A percentile compares a stretch with the other conserved stretches of the same genome.
Conservation (phyloP, 2,329 filamentous ascomycete species). For the Diaporthe humulicola region DNA sequence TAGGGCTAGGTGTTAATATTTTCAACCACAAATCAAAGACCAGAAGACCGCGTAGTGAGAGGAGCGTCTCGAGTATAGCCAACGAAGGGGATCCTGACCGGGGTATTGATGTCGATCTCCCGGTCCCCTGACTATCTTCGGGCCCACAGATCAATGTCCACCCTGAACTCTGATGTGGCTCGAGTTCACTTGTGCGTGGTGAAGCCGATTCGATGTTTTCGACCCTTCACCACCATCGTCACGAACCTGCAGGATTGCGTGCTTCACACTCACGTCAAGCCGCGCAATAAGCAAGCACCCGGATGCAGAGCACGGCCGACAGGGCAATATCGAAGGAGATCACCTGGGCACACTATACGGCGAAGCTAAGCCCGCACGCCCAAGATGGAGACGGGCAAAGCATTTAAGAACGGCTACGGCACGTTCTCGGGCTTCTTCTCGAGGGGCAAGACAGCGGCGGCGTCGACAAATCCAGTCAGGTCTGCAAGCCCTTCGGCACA, state of each 20-base stretch:
- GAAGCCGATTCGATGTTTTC: not conserved
- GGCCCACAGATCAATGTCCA: slow-evolving; percentile 1
- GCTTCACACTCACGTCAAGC: slow-evolving; percentile 17
- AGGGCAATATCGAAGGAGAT: slow-evolving; percentile 25
- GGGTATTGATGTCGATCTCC: slow-evolving; percentile 25
- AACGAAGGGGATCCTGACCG: not conserved
- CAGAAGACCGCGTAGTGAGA: not conserved
- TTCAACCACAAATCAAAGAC: not conserved
- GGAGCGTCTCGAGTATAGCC: not conserved
- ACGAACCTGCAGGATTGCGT: slow-evolving; percentile 39
- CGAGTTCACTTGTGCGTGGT: not conserved
- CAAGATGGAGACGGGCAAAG: slow-evolving; percentile 16
- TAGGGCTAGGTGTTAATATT: not conserved
- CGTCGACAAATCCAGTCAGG: not conserved
- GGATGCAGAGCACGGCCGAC: slow-evolving; percentile 7
- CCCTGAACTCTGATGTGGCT: slow-evolving; percentile 10
- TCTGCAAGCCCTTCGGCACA: not conserved
- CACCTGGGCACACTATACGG: not conserved
- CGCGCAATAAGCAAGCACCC: not conserved
- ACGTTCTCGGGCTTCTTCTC: slow-evolving; percentile 22
- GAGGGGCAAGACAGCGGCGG: not conserved
- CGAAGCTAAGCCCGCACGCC: not conserved
- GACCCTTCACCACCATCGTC: slow-evolving; percentile 23
- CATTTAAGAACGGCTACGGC: slow-evolving; percentile 33
- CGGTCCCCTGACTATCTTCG: slow-evolving; percentile 29